Evolutionary conservation across 805 yeast species (phyloP), one percentile per base, ranked within the genome.

Genomic region (Yarrowia osloensis): DNA sequence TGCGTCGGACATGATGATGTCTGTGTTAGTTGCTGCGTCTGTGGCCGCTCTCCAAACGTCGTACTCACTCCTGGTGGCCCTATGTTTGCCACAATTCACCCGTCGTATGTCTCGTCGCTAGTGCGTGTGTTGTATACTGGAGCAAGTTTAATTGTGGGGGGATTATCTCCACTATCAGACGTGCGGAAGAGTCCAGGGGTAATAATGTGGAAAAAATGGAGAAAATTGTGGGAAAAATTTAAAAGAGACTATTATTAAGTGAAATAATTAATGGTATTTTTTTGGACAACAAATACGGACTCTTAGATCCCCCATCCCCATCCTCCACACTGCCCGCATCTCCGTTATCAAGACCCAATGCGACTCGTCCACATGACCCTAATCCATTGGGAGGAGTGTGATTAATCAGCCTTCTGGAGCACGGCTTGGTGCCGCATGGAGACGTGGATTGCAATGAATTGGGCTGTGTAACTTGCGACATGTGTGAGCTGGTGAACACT

Each of bases 81-180:
- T 29, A 13, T 29, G 21, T 21, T 29, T 50, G 40, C 57, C 57
- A 50, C 57, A 22, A 33, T 50, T 50, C 57, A 50, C 57, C 40
- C 37, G 39, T 49, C 19, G 57, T 33, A 13, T 50, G 57, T 31
- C 57, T 50, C 57, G 57, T 50, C 57, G 57, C 57, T 33, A 50
- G 40, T 50, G 28, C 40, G 55, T 31, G 55, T 50, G 57, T 50
- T 50, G 57, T 50, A 29, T 50, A 19, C 11, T 50, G 57, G 29
- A 50, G 57, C 57, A 50, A 50, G 57, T 50, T 50, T 50, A 50
- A 50, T 50, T 50, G 57, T 50, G 57, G 57, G 57, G 57, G 57
- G 57, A 28, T 29, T 40, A 40, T 40, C 46, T 40, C 46, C 46
- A 40, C 13, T 21, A 40, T 40, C 46, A 11, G 26, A 8, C 24